These are phyloP conservation scores for Alisma plantagoaquatica DNA, from an alignment of 106 monocot species.

Conservation along the genomic window DNA sequence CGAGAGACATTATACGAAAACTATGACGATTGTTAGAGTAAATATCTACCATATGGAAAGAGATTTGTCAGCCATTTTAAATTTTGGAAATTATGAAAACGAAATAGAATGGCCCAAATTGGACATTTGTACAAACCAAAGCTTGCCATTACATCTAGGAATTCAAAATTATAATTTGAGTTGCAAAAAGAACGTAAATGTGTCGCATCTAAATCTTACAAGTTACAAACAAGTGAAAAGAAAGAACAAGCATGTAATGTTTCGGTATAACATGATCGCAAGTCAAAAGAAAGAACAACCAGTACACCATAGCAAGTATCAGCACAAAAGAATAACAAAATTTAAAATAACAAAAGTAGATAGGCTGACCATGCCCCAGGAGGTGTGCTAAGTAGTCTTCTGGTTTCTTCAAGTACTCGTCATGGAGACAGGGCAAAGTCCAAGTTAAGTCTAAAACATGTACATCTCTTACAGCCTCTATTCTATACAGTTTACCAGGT, in stretches of 20 bases:
- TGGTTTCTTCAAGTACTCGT: constrained; percentile 93
- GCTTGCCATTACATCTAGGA: background rate
- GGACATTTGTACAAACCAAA: background rate
- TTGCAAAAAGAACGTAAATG: too few species aligned
- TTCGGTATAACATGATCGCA: too few species aligned
- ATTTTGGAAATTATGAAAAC: background rate
- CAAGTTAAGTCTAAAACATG: constrained; percentile 77
- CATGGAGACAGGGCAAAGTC: constrained; percentile 83
- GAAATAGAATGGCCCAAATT: background rate
- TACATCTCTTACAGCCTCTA: constrained; percentile 93
- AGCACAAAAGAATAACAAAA: background rate
- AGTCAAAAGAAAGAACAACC: too few species aligned
- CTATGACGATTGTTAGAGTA: too few species aligned
- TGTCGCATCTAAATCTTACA: too few species aligned
- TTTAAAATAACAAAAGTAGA: constrained; percentile 1
- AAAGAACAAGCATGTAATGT: too few species aligned
- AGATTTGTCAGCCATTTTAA: background rate
- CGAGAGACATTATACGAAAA: too few species aligned
- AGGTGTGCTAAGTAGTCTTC: constrained; percentile 91
- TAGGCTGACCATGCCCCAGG: constrained; percentile 75
- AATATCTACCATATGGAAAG: too few species aligned
- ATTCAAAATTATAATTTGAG: too few species aligned
- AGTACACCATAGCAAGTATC: background rate
- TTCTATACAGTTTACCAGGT: constrained; percentile 59
- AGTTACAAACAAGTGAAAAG: too few species aligned